Percentiles rank a stretch among this genome's conserved stretches.
phyloP scores from a whole-genome alignment of 768 basidiomycete genomes.

The Lyophyllum decastes region DNA sequence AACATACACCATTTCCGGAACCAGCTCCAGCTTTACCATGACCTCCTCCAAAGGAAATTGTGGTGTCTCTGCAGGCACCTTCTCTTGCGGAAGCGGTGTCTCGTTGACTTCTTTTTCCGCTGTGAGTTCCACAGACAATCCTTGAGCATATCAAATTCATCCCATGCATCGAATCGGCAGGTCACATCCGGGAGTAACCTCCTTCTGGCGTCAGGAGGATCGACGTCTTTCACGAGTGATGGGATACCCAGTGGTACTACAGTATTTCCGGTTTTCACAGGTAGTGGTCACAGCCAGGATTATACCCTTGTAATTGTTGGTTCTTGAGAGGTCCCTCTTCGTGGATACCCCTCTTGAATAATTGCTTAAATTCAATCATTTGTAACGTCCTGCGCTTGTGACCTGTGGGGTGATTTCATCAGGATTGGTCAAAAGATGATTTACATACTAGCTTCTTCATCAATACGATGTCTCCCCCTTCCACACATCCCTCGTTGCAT shows the following conservation, averaged over 20 bases:
- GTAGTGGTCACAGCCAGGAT: conserved; percentile 30
- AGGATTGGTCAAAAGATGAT: too few species aligned
- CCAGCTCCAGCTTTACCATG: conserved; percentile 54
- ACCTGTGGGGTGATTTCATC: neutral
- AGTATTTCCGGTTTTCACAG: conserved; percentile 40
- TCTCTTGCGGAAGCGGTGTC: conserved; percentile 56
- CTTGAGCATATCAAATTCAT: conserved; percentile 1
- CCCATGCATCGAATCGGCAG: conserved; percentile 25
- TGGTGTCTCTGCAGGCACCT: conserved; percentile 44
- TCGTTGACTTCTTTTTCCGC: conserved; percentile 50
- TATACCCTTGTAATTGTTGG: conserved; percentile 41
- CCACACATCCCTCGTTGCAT: conserved; percentile 44
- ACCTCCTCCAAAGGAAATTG: conserved; percentile 60
- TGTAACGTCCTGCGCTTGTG: neutral
- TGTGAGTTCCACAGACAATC: conserved; percentile 33
- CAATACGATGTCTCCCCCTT: conserved; percentile 42
- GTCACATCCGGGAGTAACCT: conserved; percentile 47
- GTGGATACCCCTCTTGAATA: neutral
- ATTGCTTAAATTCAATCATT: neutral
- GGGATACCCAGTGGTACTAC: conserved; percentile 51
- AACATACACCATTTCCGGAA: conserved; percentile 52
- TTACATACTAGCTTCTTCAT: neutral
- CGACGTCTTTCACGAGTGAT: conserved; percentile 51
- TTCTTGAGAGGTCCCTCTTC: conserved; percentile 20
- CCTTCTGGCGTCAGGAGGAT: conserved; percentile 51